Percentiles rank a stretch among this genome's conserved stretches.
These are phyloP conservation scores for Suillus paluster DNA, from an alignment of 768 basidiomycete species.

Conservation along the genomic window DNA sequence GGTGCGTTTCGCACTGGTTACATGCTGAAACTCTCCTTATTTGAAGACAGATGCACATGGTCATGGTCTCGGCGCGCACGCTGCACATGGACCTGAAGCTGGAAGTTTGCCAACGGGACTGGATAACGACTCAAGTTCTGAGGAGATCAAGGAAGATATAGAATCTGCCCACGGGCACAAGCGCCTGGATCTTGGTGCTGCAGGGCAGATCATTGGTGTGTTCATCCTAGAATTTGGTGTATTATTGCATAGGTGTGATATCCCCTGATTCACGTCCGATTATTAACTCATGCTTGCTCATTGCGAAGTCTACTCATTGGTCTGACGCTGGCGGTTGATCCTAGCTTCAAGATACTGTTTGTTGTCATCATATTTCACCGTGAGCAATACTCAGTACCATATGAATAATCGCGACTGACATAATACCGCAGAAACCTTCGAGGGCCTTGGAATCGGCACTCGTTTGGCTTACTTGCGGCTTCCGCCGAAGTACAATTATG, in stretches of 20 bases:
- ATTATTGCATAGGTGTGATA: conserved; percentile 69
- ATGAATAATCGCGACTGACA: conserved; percentile 9
- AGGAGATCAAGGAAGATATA: conserved; percentile 29
- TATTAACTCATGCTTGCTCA: background rate
- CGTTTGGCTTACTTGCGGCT: conserved; percentile 81
- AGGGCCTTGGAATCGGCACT: conserved; percentile 91
- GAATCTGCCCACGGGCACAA: conserved; percentile 25
- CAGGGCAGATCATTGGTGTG: conserved; percentile 83
- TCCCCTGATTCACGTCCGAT: background rate
- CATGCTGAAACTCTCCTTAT: conserved; percentile 3
- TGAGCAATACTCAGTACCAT: conserved; percentile 44
- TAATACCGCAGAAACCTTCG: conserved; percentile 74
- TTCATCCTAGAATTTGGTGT: conserved; percentile 96
- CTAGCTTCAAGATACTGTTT: conserved; percentile 83
- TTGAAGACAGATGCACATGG: conserved; percentile 62
- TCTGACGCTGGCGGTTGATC: conserved; percentile 88
- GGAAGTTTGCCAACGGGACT: background rate
- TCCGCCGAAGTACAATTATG: conserved; percentile 53
- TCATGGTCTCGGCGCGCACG: conserved; percentile 60
- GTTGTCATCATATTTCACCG: conserved; percentile 92
- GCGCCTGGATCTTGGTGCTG: conserved; percentile 44
- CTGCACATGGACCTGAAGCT: conserved; percentile 73
- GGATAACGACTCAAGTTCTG: conserved; percentile 21
- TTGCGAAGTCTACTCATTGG: conserved; percentile 75
- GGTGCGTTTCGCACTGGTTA: conserved; percentile 41